These are phyloP conservation scores for Microdochium paspali DNA, from an alignment of 2,329 filamentous ascomycete genomes.

Conservation along the genomic window DNA sequence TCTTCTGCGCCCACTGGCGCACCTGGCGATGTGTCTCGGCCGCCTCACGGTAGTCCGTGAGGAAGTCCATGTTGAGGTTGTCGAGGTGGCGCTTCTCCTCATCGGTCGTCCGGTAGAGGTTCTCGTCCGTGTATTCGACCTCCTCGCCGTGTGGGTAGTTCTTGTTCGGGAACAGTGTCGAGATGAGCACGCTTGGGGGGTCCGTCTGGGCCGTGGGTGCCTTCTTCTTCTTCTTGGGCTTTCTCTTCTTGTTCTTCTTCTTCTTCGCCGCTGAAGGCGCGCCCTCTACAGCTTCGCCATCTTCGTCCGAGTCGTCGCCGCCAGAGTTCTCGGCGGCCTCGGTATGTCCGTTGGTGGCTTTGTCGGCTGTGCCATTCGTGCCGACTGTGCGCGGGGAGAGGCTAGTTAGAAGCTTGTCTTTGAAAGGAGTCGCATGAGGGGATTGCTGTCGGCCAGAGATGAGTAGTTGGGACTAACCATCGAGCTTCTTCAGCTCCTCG, in stretches of 20 bases:
- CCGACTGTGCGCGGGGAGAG: constrained; percentile 29
- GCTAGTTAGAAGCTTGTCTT: too few species aligned
- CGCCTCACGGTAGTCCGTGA: constrained; percentile 72
- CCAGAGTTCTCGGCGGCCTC: constrained; percentile 43
- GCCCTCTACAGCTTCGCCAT: constrained; percentile 14
- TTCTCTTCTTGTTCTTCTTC: constrained; percentile 80
- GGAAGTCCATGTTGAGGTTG: constrained; percentile 69
- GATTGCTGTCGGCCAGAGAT: constrained; percentile 1
- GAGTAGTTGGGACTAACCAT: constrained; percentile 16
- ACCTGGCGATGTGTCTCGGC: constrained; percentile 89
- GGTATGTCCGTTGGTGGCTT: constrained; percentile 23
- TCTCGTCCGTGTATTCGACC: constrained; percentile 69
- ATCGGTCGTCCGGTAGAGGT: constrained; percentile 67
- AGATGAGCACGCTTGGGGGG: constrained; percentile 65
- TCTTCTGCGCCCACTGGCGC: constrained; percentile 71
- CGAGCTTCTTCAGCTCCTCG: constrained; percentile 31
- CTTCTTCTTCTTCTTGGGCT: constrained; percentile 63
- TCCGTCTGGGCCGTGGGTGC: constrained; percentile 62
- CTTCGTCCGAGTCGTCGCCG: constrained; percentile 23
- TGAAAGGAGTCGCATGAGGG: too few species aligned
- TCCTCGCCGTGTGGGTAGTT: constrained; percentile 71
- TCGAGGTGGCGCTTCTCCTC: constrained; percentile 81
- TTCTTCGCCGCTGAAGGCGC: constrained; percentile 31
- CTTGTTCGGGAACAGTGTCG: constrained; percentile 63
- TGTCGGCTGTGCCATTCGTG: constrained; percentile 26